Percentiles rank a stretch among this genome's conserved stretches.
phyloP scores from a whole-genome alignment of 2,329 filamentous ascomycete species.

The Elsinoe fawcettii region DNA sequence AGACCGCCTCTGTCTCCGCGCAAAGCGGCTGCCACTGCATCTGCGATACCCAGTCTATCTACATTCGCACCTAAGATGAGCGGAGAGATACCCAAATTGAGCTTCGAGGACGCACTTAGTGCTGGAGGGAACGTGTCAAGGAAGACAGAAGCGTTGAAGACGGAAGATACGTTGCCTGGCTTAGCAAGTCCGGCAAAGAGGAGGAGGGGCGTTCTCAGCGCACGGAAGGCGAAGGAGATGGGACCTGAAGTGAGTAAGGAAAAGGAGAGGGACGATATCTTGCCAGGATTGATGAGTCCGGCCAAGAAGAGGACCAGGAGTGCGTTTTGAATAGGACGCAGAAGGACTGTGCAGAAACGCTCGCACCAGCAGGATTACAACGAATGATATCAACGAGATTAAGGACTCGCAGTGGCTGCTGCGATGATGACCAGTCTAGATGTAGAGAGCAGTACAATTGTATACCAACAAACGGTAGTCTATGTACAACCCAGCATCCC shows the following conservation, averaged over 20 bases:
- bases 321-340: neutral
- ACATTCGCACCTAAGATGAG: constrained; percentile 10
- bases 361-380: neutral
- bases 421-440: neutral
- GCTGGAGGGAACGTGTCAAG: neutral
- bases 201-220: constrained; percentile 10
- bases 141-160: neutral
- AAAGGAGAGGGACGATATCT: constrained; percentile 14
- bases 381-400: neutral
- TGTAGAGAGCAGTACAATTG: neutral
- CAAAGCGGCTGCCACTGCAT: neutral
- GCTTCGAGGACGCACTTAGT: constrained; percentile 5
- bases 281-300: constrained; percentile 22
- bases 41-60: neutral
- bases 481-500: neutral
- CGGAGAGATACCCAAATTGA: neutral
- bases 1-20: neutral
- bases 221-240: neutral
- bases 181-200: constrained; percentile 18
- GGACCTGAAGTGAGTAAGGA: neutral
- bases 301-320: constrained; percentile 30
- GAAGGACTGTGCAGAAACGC: neutral
- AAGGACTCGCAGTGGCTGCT: neutral
- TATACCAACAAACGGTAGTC: neutral
- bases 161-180: constrained; percentile 8